Percentiles rank a stretch among this genome's conserved stretches.
Evolutionary conservation across 805 yeast species (phyloP).

Genomic region (Cyberlindnera maritima): DNA sequence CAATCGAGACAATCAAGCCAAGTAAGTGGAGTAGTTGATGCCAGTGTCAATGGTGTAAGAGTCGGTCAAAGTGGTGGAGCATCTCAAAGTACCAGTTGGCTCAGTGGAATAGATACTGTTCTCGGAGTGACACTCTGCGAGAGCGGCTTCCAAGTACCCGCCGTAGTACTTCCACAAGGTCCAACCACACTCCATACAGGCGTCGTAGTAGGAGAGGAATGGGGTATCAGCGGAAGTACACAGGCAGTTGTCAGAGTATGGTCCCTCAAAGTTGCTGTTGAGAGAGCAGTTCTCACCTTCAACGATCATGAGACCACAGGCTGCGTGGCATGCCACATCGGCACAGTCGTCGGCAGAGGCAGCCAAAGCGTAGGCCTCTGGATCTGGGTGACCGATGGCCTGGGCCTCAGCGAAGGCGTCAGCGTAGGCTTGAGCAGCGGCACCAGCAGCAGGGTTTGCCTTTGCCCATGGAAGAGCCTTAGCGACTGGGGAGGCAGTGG

Average conservation of each 20-base stretch:
- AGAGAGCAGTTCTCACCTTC: neutral
- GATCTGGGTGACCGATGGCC: neutral
- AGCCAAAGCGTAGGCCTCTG: neutral
- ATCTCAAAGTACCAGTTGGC: slow-evolving; percentile 33
- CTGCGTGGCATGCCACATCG: neutral
- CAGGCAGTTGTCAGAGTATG: neutral
- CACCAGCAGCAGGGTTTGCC: neutral
- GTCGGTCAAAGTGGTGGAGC: slow-evolving; percentile 17
- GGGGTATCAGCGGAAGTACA: slow-evolving; percentile 15
- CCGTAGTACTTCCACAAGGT: slow-evolving; percentile 33
- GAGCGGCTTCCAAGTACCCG: slow-evolving; percentile 25
- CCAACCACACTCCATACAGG: slow-evolving; percentile 37
- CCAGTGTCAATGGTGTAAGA: slow-evolving; percentile 8
- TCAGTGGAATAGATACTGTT: slow-evolving; percentile 17
- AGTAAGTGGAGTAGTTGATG: slow-evolving; percentile 4
- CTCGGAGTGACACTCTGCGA: slow-evolving; percentile 24
- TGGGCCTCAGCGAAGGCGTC: neutral
- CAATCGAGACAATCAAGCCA: neutral
- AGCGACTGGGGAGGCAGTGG: neutral
- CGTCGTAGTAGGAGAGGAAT: slow-evolving; percentile 20
- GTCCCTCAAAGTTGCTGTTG: neutral
- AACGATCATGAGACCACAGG: neutral
- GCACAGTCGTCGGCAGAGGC: neutral
- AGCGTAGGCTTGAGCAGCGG: neutral
- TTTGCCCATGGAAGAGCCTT: neutral